Conservation (phyloP, 2,329 filamentous ascomycete genomes). For the Trichoderma sp. region DNA sequence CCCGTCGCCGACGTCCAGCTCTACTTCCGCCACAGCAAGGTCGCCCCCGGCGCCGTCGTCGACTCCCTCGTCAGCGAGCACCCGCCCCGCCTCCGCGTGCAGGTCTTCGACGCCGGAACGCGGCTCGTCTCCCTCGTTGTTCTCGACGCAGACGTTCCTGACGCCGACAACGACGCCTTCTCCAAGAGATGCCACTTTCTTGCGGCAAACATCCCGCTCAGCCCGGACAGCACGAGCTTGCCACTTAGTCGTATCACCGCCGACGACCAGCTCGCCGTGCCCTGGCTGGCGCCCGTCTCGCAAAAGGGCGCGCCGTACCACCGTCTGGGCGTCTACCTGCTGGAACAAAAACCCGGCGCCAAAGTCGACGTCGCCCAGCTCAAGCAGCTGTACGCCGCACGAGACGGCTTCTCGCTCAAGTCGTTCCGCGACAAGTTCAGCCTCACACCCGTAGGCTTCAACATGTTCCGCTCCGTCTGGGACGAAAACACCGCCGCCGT, state of each 20-base stretch:
- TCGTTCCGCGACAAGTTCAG: constrained; percentile 70
- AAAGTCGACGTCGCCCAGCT: constrained; percentile 59
- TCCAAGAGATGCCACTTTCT: constrained; percentile 84
- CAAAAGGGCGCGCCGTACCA: constrained; percentile 93
- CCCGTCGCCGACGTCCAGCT: constrained; percentile 79
- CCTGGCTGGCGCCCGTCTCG: constrained; percentile 84
- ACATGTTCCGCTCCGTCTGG: constrained; percentile 86
- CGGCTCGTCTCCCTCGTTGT: constrained; percentile 83
- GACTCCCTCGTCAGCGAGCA: constrained; percentile 72
- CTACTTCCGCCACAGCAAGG: constrained; percentile 69
- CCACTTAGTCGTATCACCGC: constrained; percentile 63
- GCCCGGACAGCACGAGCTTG: constrained; percentile 57
- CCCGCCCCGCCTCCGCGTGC: constrained; percentile 75
- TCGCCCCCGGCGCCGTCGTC: constrained; percentile 77
- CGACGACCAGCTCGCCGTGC: constrained; percentile 65
- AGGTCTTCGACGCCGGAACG: constrained; percentile 79
- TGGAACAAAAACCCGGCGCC: constrained; percentile 71
- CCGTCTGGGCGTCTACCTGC: constrained; percentile 77
- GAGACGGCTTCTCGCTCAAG: constrained; percentile 74
- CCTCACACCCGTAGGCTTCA: constrained; percentile 75
- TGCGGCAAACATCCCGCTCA: constrained; percentile 63
- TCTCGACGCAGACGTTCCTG: constrained; percentile 87
- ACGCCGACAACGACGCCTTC: constrained; percentile 73
- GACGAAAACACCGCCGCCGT: constrained; percentile 85
- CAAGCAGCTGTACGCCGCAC: constrained; percentile 51